A percentile compares a stretch with the other conserved stretches of the same genome.
These are phyloP conservation scores for Acorus calamus DNA, from an alignment of 106 monocot genomes.

Conservation along the genomic window DNA sequence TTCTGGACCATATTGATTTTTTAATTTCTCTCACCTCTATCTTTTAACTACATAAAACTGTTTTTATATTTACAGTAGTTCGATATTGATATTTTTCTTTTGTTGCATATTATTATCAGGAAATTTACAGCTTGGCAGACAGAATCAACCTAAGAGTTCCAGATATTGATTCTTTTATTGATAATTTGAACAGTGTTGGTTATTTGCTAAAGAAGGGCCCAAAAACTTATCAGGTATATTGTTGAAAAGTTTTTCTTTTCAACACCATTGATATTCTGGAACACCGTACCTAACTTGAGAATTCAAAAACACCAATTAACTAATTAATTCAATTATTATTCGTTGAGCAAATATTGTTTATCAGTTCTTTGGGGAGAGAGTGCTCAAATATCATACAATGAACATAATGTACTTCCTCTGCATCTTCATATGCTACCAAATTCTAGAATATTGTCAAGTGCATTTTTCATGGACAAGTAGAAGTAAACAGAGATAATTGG, in stretches of 20 bases:
- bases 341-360: no score
- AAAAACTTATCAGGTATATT: conserved; percentile 74
- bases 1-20: no score
- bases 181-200: conserved; percentile 85
- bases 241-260: neutral
- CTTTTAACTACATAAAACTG: no score
- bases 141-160: conserved; percentile 73
- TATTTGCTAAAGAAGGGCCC: conserved; percentile 92
- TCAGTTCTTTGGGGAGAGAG: no score
- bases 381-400: no score
- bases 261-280: neutral
- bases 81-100: conserved; percentile 6
- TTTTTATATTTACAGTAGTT: no score
- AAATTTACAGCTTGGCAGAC: conserved; percentile 81
- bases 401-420: no score
- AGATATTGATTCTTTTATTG: conserved; percentile 72
- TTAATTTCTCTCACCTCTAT: no score
- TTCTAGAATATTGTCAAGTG: no score
- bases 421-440: no score
- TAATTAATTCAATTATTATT: neutral
- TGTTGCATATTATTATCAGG: conserved; percentile 27
- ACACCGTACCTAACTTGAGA: neutral
- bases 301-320: neutral
- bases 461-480: no score
- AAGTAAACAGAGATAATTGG: no score